phyloP scores from a whole-genome alignment of 1,284 basidiomycete species.

The Farysia itapuensis region DNA sequence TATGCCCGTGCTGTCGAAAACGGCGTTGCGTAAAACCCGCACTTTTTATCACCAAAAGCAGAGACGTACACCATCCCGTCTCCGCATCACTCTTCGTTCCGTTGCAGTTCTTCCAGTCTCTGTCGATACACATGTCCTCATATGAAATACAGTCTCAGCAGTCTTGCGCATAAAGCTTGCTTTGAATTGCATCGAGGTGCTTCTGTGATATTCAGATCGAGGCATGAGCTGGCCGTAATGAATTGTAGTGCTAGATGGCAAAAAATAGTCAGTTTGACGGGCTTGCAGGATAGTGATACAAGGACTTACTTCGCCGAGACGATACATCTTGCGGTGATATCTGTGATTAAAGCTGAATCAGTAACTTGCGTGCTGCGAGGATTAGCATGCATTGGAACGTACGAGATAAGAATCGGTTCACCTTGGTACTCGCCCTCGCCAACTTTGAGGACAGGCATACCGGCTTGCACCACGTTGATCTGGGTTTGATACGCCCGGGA shows the following conservation, averaged over 20 bases:
- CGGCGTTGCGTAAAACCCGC: conserved; percentile 12
- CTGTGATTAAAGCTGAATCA: conserved; percentile 2
- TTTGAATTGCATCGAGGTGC: too few species aligned
- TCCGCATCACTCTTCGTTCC: too few species aligned
- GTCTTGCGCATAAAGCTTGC: too few species aligned
- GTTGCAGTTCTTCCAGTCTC: too few species aligned
- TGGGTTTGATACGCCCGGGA: conserved; percentile 80
- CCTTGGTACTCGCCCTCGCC: conserved; percentile 69
- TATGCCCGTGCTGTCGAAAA: conserved; percentile 48
- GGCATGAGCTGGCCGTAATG: conserved; percentile 42
- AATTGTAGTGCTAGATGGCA: conserved; percentile 50
- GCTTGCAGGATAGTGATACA: neutral
- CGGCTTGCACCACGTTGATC: conserved; percentile 88
- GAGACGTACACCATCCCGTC: too few species aligned
- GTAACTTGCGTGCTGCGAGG: too few species aligned
- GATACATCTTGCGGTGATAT: conserved; percentile 56
- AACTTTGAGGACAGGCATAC: conserved; percentile 70
- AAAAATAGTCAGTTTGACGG: neutral
- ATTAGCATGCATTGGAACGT: conserved; percentile 1
- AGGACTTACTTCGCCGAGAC: conserved; percentile 47
- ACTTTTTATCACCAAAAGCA: too few species aligned
- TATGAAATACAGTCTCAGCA: too few species aligned
- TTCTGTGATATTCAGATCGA: too few species aligned
- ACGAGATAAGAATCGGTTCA: conserved; percentile 43
- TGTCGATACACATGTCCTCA: too few species aligned